Conservation (phyloP, 768 basidiomycete species). For the Mycena albidolilacea region DNA sequence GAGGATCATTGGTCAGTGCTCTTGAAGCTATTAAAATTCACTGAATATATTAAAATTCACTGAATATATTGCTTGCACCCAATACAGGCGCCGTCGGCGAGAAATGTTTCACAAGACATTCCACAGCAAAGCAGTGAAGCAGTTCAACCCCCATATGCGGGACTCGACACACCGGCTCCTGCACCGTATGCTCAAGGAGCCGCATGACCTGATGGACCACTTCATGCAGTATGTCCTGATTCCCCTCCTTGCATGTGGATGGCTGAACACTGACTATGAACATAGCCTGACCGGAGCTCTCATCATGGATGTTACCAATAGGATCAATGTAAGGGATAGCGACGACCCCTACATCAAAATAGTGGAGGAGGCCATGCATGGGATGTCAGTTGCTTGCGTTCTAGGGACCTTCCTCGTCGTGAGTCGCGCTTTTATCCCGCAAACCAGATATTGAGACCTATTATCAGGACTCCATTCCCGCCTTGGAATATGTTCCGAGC, state of each 20-base stretch:
- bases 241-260: not conserved
- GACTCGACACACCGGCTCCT: conserved; percentile 44
- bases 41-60: too few species aligned
- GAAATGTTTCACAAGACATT: conserved; percentile 46
- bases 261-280: not conserved
- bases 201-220: conserved; percentile 45
- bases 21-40: too few species aligned
- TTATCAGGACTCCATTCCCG: conserved; percentile 15
- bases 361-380: conserved; percentile 45
- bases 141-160: conserved; percentile 43
- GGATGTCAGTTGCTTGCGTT: conserved; percentile 41
- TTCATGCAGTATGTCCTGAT: conserved; percentile 43
- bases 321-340: conserved; percentile 41
- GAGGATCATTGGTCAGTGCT: conserved; percentile 39
- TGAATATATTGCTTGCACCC: conserved; percentile 8
- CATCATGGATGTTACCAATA: conserved; percentile 46
- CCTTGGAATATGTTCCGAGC: conserved; percentile 46
- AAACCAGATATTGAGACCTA: not conserved
- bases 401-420: conserved; percentile 51
- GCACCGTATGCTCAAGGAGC: conserved; percentile 41
- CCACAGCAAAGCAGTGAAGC: conserved; percentile 37
- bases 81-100: conserved; percentile 45
- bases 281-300: conserved; percentile 44
- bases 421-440: conserved; percentile 22
- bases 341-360: conserved; percentile 47